Percentiles rank a stretch among this genome's conserved stretches.
Conservation (phyloP, 148 eudicot genomes). For the Silene conica region DNA sequence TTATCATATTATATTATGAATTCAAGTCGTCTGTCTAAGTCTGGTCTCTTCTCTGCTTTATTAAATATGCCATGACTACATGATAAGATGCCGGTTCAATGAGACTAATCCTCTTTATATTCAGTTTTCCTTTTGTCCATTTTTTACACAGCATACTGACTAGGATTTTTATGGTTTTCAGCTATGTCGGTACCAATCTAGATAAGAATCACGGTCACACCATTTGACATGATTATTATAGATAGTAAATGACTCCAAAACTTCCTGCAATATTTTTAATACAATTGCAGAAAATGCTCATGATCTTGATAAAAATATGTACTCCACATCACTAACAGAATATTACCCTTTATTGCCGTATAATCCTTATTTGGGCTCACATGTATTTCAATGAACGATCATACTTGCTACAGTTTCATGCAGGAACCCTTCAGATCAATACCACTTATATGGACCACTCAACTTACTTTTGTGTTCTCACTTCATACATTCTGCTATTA, state of each 20-base stretch:
- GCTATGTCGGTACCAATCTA: conserved; percentile 37
- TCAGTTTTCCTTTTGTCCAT: too few species aligned
- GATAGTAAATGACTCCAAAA: neutral
- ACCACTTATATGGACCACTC: conserved; percentile 37
- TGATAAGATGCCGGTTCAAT: too few species aligned
- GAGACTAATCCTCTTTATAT: too few species aligned
- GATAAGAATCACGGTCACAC: neutral
- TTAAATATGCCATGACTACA: too few species aligned
- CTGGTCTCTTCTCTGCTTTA: too few species aligned
- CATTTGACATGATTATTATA: neutral
- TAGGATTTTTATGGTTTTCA: conserved; percentile 33
- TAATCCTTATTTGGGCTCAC: neutral
- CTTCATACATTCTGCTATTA: conserved; percentile 42
- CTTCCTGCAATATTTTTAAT: neutral
- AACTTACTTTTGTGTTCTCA: conserved; percentile 42
- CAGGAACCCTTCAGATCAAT: conserved; percentile 35
- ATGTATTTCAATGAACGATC: conserved; percentile 30
- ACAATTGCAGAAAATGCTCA: neutral
- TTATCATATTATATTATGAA: neutral
- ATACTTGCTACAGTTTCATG: conserved; percentile 62
- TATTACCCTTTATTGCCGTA: neutral
- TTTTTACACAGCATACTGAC: neutral
- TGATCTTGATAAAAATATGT: neutral
- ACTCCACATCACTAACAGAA: neutral
- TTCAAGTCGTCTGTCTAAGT: neutral